Conservation (phyloP, 805 yeast genomes). For the Ogataea polymorpha region DNA sequence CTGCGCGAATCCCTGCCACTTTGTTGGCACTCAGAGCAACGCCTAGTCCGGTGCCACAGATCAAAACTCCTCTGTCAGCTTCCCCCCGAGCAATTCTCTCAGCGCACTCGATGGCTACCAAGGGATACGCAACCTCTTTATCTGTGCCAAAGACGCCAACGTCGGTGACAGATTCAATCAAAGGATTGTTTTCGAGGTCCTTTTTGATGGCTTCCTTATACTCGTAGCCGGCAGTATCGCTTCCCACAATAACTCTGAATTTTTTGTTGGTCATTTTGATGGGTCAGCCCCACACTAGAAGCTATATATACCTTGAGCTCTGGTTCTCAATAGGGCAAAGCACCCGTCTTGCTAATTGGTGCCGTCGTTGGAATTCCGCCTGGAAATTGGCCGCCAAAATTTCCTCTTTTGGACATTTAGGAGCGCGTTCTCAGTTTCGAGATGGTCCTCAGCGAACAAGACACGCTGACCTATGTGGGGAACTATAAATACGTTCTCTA, state of each 20-base stretch:
- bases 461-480: background rate
- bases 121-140: slow-evolving; percentile 40
- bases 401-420: slow-evolving; percentile 10
- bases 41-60: slow-evolving; percentile 49
- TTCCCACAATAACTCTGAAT: slow-evolving; percentile 36
- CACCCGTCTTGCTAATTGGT: too few species aligned
- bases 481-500: background rate
- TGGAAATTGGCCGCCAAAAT: slow-evolving; percentile 37
- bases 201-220: slow-evolving; percentile 38
- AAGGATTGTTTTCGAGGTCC: slow-evolving; percentile 31
- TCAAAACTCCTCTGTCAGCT: slow-evolving; percentile 43
- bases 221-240: slow-evolving; percentile 45
- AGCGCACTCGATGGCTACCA: slow-evolving; percentile 42
- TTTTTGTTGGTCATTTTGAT: slow-evolving; percentile 36
- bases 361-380: background rate
- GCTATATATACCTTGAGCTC: too few species aligned
- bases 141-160: slow-evolving; percentile 37
- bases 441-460: background rate
- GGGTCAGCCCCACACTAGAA: background rate
- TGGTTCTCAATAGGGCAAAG: too few species aligned
- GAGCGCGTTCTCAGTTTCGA: background rate
- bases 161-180: slow-evolving; percentile 36
- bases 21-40: slow-evolving; percentile 49
- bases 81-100: slow-evolving; percentile 39
- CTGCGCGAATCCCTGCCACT: slow-evolving; percentile 45